Evolutionary conservation across 345 rosid species (phyloP), one percentile per base, ranked within the genome.

Genomic region (Eucalyptus sp.): DNA sequence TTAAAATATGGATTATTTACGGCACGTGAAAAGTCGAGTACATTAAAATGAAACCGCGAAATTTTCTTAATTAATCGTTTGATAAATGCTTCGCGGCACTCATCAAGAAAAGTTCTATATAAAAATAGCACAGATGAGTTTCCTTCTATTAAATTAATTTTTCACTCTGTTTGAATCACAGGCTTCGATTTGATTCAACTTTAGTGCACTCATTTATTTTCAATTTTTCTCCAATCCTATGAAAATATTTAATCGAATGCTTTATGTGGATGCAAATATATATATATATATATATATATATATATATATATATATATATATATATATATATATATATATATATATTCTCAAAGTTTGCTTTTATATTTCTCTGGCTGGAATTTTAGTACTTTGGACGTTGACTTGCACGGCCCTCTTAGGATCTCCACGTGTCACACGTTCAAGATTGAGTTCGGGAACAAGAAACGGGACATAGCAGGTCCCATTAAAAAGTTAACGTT

Each of bases 41-140:
- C 2, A 0, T 41, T 41, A 76, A 2, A 20, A 41, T 41, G 4
- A 76, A 20, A 76, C 1, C 3, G 1, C 1, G 0, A 76, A 1
- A 5, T 76, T 76, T 76, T 41, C 14, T 76, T 43, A 11, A 22
- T 37, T 76, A 0, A 24, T 41, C 0, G 1, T 76, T 41, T 76
- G 11, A 22, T 76, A 76, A 76, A 37, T 76, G 27, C 8, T 10
- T 37, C 4, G 0, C 1, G 3, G 14, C 83, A 76, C 27, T 18
- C 9, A 2, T 76, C 14, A 37, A 37, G 15, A 76, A 41, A 71
- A 20, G 43, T 37, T 11, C 9, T 76, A 76, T 5, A 6, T 20
- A 20, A 76, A 76, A 76, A 76, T 1, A 4, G 5, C 4, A 1
- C 22, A 41, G 6, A 41, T 6, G 3, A 37, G 15, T 76, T 76